Base-by-base conservation (phyloP, 1,139 yeast species). In the Suhomyces chickasaworum region DNA sequence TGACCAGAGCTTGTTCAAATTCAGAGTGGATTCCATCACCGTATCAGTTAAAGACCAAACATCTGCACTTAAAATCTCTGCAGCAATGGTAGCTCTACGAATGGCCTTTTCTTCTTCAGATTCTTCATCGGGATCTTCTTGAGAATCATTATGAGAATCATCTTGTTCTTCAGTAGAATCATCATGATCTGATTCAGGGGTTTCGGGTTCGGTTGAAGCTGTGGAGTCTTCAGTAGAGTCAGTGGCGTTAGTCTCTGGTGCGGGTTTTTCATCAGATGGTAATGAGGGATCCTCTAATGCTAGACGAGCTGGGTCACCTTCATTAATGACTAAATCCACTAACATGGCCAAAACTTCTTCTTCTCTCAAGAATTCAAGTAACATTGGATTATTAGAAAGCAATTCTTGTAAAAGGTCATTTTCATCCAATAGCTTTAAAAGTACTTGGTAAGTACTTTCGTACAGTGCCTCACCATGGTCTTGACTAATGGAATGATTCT, bases 41-140 rank as follows among this genome's bases (percentile, higher is more conserved):
- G 96, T 84, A 57, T 93, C 97, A 4, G 97, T 88, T 32, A 95
- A 75, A 4, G 96, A 87, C 97, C 97, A 93, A 7, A 90, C 95
- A 61, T 93, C 98, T 4, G 95, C 90, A 46, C 93, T 83, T 37
- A 93, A 73, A 37, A 93, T 86, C 62, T 95, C 99, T 1, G 97
- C 89, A 3, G 97, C 93, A 52, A 91, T 79, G 45, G 90, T 86
- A 4, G 97, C 95, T 58, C 89, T 77, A 54, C 91, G 77, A 15
- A 80, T 74, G 48, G 80, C 81, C 17, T 69, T 73, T 54, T 84
- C 88, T 45, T 80, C 83, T 10, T 63, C 66, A 7, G 74, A 65
- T 55, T 73, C 78, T 12, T 56, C 62, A 17, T 37, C 40, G 18
- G 33, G 9, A 13, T 37, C 40, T 29, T 37, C 40, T 7, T 48